Evolutionary conservation across 1,284 basidiomycete species (phyloP), one percentile per base, ranked within the genome.

Genomic region (Sanguinoderma infundibulare): DNA sequence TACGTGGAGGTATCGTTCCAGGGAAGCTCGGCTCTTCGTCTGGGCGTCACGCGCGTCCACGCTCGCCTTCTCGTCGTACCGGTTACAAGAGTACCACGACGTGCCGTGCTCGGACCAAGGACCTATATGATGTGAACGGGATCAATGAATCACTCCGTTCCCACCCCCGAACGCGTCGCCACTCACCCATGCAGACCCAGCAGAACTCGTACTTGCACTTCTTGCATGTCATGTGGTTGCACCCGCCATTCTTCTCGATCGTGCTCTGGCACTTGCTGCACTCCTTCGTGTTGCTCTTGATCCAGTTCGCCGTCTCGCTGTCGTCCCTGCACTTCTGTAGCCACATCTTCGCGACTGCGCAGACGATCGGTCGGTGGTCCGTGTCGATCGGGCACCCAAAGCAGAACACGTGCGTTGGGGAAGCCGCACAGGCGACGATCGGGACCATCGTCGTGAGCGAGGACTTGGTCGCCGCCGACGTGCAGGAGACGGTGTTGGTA

Each of bases 181-280:
- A 67, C 74, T 60, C 65, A 85, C 87, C 89, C 90, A 91, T 91
- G 77, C 89, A 91, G 40, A 92, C 87, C 88, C 87, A 92, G 69
- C 89, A 91, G 69, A 91, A 91, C 79, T 94, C 92, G 73, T 95
- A 90, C 74, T 94, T 96, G 84, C 96, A 98, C 80, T 97, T 98
- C 84, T 97, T 96, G 83, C 96, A 98, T n/a, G 95, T 98, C 96
- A 98, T 98, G 77, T 98, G 96, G 81, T 98, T 97, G 94, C 97
- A 98, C 5, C 97, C 96, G n/a, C 97, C 96, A 70, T 98, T 98
- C 90, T 99, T 98, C 84, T 99, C 96, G 67, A 99, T 98, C 54
- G 96, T 98, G 69, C 95, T 96, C 73, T 93, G 89, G 77, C 97
- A 99, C 74, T 95, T 91, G 49, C 89, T 85, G 74, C 97, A 99